Percentiles rank a stretch among this genome's conserved stretches.
Evolutionary conservation across 768 basidiomycete species (phyloP).

Genomic region (Phallus indusiatus): DNA sequence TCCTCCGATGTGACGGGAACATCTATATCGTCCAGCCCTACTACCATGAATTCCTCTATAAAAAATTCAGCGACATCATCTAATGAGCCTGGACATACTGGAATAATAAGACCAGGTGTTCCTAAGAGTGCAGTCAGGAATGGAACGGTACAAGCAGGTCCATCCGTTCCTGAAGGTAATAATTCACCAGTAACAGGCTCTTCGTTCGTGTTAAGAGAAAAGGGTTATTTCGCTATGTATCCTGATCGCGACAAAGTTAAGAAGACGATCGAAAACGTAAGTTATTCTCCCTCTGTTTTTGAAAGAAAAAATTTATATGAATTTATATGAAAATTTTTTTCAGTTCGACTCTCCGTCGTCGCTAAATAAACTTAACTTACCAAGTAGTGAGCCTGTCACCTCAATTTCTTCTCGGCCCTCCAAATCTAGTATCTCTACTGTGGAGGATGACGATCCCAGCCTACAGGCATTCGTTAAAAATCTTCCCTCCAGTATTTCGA

Average conservation of each 20-base stretch:
- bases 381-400: not conserved
- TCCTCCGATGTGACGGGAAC: not conserved
- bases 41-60: not conserved
- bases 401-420: not conserved
- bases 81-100: not conserved
- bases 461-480: not conserved
- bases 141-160: not conserved
- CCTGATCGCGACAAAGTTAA: not conserved
- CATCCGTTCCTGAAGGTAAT: not conserved
- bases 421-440: not conserved
- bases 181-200: not conserved
- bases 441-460: not conserved
- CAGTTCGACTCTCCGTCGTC: not conserved
- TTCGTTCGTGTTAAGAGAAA: not conserved
- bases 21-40: not conserved
- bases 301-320: not conserved
- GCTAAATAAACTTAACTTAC: not conserved
- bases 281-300: not conserved
- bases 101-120: not conserved
- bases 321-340: not conserved
- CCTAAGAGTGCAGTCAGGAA: not conserved
- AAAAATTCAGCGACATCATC: not conserved
- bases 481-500: not conserved
- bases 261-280: not conserved
- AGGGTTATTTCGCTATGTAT: not conserved